Percentiles rank a stretch among this genome's conserved stretches.
phyloP scores from a whole-genome alignment of 2,329 filamentous ascomycete genomes.

The Penicillium frequentans region DNA sequence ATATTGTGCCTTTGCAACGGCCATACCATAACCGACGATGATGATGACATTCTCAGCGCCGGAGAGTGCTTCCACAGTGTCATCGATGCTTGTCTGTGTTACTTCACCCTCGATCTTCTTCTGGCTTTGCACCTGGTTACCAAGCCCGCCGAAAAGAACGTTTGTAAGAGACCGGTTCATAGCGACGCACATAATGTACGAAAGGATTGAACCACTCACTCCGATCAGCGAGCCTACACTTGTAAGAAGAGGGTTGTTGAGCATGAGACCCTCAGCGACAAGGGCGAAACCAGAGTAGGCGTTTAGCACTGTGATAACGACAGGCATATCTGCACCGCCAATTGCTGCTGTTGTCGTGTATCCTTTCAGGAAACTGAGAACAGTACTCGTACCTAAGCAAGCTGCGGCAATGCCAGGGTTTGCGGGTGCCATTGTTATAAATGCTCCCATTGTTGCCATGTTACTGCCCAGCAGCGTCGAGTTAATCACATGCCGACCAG shows the following conservation, averaged over 20 bases:
- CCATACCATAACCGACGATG: slow-evolving; percentile 91
- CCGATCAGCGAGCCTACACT: slow-evolving; percentile 85
- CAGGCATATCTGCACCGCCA: slow-evolving; percentile 91
- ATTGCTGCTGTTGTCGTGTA: slow-evolving; percentile 87
- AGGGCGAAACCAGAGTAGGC: slow-evolving; percentile 89
- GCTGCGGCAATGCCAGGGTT: slow-evolving; percentile 76
- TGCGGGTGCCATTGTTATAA: slow-evolving; percentile 77
- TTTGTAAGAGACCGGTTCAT: slow-evolving; percentile 93
- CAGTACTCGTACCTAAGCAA: slow-evolving; percentile 73
- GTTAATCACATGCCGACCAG: slow-evolving; percentile 75
- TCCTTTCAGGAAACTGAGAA: slow-evolving; percentile 79
- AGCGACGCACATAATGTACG: slow-evolving; percentile 82
- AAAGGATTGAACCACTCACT: slow-evolving; percentile 83
- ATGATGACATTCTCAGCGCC: slow-evolving; percentile 85
- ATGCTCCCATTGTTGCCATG: slow-evolving; percentile 78
- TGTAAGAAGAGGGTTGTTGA: slow-evolving; percentile 81
- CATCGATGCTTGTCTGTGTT: slow-evolving; percentile 75
- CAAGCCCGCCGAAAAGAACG: slow-evolving; percentile 81
- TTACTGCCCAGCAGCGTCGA: slow-evolving; percentile 72
- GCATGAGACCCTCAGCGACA: slow-evolving; percentile 88
- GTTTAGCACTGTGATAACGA: slow-evolving; percentile 87
- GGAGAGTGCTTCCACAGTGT: slow-evolving; percentile 72
- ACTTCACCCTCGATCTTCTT: slow-evolving; percentile 79
- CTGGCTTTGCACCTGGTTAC: slow-evolving; percentile 61
- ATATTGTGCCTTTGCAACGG: slow-evolving; percentile 90